Evolutionary conservation across 2,329 filamentous ascomycete species (phyloP).

Genomic region (Diaporthe ilicicola): DNA sequence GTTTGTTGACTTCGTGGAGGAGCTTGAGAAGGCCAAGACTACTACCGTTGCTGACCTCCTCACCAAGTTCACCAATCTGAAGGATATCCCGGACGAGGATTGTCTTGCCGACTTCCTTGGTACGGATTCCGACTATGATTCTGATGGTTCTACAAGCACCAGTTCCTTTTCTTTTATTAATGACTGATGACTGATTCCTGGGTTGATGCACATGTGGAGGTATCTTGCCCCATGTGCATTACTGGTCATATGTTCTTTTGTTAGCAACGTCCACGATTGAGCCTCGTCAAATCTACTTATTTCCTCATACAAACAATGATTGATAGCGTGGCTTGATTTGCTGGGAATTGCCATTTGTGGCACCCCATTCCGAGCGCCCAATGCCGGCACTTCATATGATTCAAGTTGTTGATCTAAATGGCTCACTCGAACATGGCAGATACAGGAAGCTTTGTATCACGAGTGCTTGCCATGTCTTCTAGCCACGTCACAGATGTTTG

Average conservation of each 20-base stretch:
- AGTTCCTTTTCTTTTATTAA: not conserved
- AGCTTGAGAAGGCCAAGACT: not conserved
- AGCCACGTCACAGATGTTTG: not conserved
- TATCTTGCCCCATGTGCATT: not conserved
- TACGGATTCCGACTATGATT: not conserved
- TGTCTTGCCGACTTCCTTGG: not conserved
- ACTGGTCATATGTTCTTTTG: not conserved
- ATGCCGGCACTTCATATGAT: too few species aligned
- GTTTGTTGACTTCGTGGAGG: constrained; percentile 24
- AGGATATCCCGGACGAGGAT: not conserved
- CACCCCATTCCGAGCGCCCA: too few species aligned
- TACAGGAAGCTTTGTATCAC: not conserved
- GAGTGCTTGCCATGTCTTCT: not conserved
- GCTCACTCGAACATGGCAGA: too few species aligned
- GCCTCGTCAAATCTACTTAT: not conserved
- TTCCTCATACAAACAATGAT: not conserved
- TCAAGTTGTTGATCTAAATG: too few species aligned
- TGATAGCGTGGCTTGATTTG: not conserved
- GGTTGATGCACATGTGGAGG: not conserved
- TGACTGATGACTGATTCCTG: constrained; percentile 2
- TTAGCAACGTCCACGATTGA: not conserved
- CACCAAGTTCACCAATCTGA: constrained; percentile 13
- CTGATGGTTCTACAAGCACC: not conserved
- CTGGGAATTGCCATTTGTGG: not conserved
- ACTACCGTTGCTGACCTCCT: constrained; percentile 8